Evolutionary conservation across 495 filamentous ascomycete genomes (phyloP), one percentile per base, ranked within the genome.

Genomic region (Tuber magnatum): DNA sequence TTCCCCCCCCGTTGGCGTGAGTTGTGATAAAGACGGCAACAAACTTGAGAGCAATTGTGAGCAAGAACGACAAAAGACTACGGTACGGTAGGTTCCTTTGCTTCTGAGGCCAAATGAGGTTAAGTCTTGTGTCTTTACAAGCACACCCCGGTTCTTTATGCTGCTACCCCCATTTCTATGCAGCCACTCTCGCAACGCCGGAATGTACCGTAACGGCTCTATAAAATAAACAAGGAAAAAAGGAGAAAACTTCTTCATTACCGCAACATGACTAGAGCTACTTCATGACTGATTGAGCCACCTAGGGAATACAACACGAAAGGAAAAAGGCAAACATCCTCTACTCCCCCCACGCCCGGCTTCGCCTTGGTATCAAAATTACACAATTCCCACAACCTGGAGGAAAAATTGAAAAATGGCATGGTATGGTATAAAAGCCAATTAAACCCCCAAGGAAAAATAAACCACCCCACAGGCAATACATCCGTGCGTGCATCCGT

Each of bases 221-320:
- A 71, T 38, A 72, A 40, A 51, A 48, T 70, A 68, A 77, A 68
- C 42, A 51, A 71, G 43, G 38, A 76, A 75, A 71, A 43, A 56
- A 68, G 71, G 70, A 75, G 61, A 78, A 75, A 75, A 65, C 56
- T 70, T 73, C 77, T 68, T 79, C 78, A 51, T 72, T 75, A 61
- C 68, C 46, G 65, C 65, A 75, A 46, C 22, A 74, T 69, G 74
- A 78, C 71, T 72, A 68, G 48, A 73, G n/a, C 43, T 70, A 43
- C 56, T 65, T 65, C 56, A 65, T 75, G 74, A 78, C 41, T n/a
- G 76, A 73, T 28, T 39, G 44, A 22, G n/a, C 65, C 70, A 70
- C 72, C 48, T 24, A 75, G 51, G 70, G 70, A 70, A 65, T 75
- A 79, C 56, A 75, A 72, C 75, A 71, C 28, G 75, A 69, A 77